phyloP scores from a whole-genome alignment of 1,284 basidiomycete species.

The Ustilago lituana region DNA sequence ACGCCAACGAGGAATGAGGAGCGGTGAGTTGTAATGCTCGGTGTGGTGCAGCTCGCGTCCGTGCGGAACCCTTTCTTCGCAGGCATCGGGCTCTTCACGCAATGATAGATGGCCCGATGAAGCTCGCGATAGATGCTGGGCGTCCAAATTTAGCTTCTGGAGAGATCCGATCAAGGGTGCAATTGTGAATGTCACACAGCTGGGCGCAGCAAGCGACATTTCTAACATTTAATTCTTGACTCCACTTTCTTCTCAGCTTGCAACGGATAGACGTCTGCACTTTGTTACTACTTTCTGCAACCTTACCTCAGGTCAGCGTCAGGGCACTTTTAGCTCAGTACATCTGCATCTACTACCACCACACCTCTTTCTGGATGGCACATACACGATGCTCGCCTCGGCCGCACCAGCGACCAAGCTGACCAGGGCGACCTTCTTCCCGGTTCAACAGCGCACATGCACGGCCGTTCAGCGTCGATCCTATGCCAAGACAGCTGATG shows the following conservation, averaged over 20 bases:
- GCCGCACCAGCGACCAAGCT: slow-evolving; percentile 16
- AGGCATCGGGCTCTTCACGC: not conserved
- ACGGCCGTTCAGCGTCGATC: slow-evolving; percentile 13
- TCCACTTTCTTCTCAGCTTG: slow-evolving; percentile 28
- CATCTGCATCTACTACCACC: too few relatives aligned
- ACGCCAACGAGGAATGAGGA: not conserved
- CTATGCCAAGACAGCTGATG: slow-evolving; percentile 28
- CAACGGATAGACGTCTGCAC: not conserved
- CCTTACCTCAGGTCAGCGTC: not conserved
- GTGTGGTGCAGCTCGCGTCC: slow-evolving; percentile 18
- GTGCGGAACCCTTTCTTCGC: slow-evolving; percentile 35
- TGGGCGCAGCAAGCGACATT: slow-evolving; percentile 30
- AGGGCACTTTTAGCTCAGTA: too few relatives aligned
- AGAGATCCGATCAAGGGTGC: slow-evolving; percentile 18
- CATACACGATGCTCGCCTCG: slow-evolving; percentile 33
- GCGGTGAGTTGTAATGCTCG: not conserved
- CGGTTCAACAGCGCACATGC: not conserved
- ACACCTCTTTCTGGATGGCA: too few relatives aligned
- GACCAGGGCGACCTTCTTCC: slow-evolving; percentile 1
- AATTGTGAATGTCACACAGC: slow-evolving; percentile 14
- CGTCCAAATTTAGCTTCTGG: slow-evolving; percentile 1
- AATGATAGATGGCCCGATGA: not conserved
- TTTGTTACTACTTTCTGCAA: not conserved
- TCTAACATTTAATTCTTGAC: not conserved
- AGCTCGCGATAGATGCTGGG: slow-evolving; percentile 5